These are phyloP conservation scores for Kuraishia hungarica DNA, from an alignment of 805 yeast species.

Conservation along the genomic window DNA sequence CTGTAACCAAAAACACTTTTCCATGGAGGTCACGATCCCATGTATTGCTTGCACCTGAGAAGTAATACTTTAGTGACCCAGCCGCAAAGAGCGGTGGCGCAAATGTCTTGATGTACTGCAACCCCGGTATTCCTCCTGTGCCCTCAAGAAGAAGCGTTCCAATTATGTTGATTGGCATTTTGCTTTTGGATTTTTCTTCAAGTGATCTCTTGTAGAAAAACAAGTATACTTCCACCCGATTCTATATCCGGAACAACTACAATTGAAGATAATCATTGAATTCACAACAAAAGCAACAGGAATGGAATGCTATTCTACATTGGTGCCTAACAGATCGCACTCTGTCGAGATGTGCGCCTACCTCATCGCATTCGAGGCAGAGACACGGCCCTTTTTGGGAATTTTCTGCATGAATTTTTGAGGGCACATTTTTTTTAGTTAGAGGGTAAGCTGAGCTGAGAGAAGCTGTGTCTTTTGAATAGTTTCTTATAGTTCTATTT, in stretches of 20 bases:
- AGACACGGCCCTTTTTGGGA: not conserved
- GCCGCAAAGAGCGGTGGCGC: conserved; percentile 45
- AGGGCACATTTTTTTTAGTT: not conserved
- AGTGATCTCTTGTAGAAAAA: too few species aligned
- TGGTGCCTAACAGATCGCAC: not conserved
- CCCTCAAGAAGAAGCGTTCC: conserved; percentile 69
- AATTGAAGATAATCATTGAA: not conserved
- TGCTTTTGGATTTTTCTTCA: not conserved
- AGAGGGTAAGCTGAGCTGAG: not conserved
- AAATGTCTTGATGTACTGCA: conserved; percentile 44
- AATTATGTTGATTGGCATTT: conserved; percentile 81
- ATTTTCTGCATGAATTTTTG: not conserved
- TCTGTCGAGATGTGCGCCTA: not conserved
- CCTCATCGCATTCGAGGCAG: not conserved
- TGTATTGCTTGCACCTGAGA: conserved; percentile 72
- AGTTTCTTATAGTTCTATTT: too few species aligned
- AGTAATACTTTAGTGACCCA: conserved; percentile 56
- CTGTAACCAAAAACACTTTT: conserved; percentile 72
- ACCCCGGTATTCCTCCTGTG: conserved; percentile 67
- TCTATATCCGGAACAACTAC: not conserved
- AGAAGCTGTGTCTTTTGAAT: not conserved
- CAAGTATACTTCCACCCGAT: too few species aligned
- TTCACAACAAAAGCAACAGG: too few species aligned
- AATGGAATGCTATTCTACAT: too few species aligned
- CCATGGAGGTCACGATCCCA: conserved; percentile 95